Evolutionary conservation across 441 rosid genomes (phyloP), one percentile per base, ranked within the genome.

Genomic region (Populus hybrid): DNA sequence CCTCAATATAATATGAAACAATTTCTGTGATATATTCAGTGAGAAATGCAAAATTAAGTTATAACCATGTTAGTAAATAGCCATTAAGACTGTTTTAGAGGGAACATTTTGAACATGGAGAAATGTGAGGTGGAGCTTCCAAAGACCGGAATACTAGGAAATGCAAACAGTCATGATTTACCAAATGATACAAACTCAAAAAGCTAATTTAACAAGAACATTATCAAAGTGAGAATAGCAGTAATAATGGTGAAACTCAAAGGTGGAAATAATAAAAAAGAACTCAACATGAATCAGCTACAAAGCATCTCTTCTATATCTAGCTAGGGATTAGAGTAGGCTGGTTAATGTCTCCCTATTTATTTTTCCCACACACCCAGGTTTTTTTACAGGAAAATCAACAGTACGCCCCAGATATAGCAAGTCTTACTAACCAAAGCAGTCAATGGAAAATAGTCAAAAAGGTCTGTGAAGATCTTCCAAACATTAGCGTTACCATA

Each of bases 401-500:
- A 67, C 63, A 74, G 40, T 50, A 30, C 42, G 40, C 6, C n/a
- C 72, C 9, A 70, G 34, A 20, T 34, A 12, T 4, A 42, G 26
- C 32, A 64, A 35, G 46, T 36, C 69, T 77, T 77, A 91, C 95
- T 89, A 81, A 94, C 98, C 98, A 94, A 87, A 72, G 98, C 98
- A 75, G 98, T 94, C 86, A 94, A 81, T 18, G 98, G 97, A 72
- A 94, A 92, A 90, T 90, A 94, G 84, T 94, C 98, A 72, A 94
- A 94, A 75, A 94, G 94, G 84, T 94, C 98, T 46, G 98, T 93
- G 79, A 30, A 30, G 32, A 26, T 26, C 28, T 26, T 28, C 30
- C 30, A 28, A 28, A 28, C 30, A 28, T 28, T 90, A 64, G 97
- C 97, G 77, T 86, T 93, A 72, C 98, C 97, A 82, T 94, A 94